phyloP scores from a whole-genome alignment of 768 basidiomycete species.

The Pholiota conissans region DNA sequence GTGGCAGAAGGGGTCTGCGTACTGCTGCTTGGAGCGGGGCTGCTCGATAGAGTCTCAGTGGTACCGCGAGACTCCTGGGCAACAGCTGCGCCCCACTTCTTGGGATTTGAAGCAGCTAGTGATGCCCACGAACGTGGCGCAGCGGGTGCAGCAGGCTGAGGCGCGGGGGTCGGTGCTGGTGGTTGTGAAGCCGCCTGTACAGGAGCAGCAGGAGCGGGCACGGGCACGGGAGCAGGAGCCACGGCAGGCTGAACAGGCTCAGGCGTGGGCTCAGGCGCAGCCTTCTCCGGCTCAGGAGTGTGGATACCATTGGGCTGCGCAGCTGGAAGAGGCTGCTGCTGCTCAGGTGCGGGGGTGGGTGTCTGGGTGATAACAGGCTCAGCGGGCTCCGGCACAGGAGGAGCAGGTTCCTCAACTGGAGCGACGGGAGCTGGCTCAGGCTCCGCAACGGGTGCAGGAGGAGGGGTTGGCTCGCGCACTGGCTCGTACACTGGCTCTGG shows the following conservation, averaged over 20 bases:
- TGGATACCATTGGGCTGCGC: slow-evolving; percentile 36
- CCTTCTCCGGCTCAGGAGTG: slow-evolving; percentile 39
- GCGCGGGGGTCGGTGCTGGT: slow-evolving; percentile 27
- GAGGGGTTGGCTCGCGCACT: slow-evolving; percentile 39
- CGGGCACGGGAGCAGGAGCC: slow-evolving; percentile 22
- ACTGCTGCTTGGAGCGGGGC: slow-evolving; percentile 37
- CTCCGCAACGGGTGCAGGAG: slow-evolving; percentile 27
- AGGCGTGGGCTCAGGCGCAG: slow-evolving; percentile 15
- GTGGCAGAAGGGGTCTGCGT: slow-evolving; percentile 22
- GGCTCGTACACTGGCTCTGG: slow-evolving; percentile 32
- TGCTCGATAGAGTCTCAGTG: slow-evolving; percentile 53
- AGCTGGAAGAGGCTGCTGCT: slow-evolving; percentile 22
- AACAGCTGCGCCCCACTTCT: slow-evolving; percentile 84
- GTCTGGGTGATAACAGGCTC: slow-evolving; percentile 35
- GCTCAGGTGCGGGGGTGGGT: slow-evolving; percentile 33
- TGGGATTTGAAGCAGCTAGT: slow-evolving; percentile 78
- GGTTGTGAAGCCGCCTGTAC: slow-evolving; percentile 30
- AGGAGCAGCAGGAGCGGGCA: slow-evolving; percentile 33
- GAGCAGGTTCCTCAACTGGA: slow-evolving; percentile 36
- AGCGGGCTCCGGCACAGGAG: slow-evolving; percentile 33
- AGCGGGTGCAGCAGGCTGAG: slow-evolving; percentile 41
- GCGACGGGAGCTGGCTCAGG: slow-evolving; percentile 22
- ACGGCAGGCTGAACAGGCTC: slow-evolving; percentile 17
- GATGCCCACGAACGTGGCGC: slow-evolving; percentile 90
- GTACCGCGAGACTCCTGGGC: slow-evolving; percentile 76